Evolutionary conservation across 2,329 filamentous ascomycete species (phyloP).

Genomic region (Alternaria rosae): DNA sequence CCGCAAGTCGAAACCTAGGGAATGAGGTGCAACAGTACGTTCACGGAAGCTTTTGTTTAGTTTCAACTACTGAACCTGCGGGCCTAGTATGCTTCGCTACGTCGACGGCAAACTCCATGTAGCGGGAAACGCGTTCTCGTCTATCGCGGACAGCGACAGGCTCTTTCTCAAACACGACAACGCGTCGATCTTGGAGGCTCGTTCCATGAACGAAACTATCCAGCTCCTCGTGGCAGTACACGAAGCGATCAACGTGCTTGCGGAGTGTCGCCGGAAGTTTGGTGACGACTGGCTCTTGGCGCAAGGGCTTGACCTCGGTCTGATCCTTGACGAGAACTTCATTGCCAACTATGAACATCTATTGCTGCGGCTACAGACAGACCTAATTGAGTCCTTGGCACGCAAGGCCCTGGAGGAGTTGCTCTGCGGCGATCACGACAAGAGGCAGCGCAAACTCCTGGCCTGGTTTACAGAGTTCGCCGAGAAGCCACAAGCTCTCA

Average conservation of each 20-base stretch:
- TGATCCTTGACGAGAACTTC: conserved; percentile 46
- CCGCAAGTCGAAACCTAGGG: conserved; percentile 40
- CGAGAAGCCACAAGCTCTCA: conserved; percentile 49
- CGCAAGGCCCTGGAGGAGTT: conserved; percentile 41
- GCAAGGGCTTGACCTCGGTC: conserved; percentile 39
- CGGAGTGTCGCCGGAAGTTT: conserved; percentile 33
- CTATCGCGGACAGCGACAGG: conserved; percentile 39
- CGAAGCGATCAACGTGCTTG: conserved; percentile 43
- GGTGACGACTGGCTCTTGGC: conserved; percentile 43
- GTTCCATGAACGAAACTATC: conserved; percentile 39
- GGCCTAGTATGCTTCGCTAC: conserved; percentile 38
- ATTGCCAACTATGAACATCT: conserved; percentile 55
- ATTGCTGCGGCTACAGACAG: conserved; percentile 48
- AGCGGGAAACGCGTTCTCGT: conserved; percentile 33
- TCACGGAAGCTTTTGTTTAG: conserved; percentile 38
- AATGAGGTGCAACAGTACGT: conserved; percentile 50
- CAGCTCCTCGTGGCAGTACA: conserved; percentile 38
- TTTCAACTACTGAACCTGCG: conserved; percentile 43
- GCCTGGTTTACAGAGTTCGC: conserved; percentile 53
- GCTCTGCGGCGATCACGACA: conserved; percentile 39
- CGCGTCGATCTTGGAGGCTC: conserved; percentile 36
- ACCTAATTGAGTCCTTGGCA: conserved; percentile 41
- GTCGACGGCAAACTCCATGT: conserved; percentile 27
- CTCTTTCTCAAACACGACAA: conserved; percentile 48
- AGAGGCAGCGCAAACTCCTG: conserved; percentile 43